Evolutionary conservation across 2,329 filamentous ascomycete genomes (phyloP).

Genomic region (Aspergillus sclerotialis): DNA sequence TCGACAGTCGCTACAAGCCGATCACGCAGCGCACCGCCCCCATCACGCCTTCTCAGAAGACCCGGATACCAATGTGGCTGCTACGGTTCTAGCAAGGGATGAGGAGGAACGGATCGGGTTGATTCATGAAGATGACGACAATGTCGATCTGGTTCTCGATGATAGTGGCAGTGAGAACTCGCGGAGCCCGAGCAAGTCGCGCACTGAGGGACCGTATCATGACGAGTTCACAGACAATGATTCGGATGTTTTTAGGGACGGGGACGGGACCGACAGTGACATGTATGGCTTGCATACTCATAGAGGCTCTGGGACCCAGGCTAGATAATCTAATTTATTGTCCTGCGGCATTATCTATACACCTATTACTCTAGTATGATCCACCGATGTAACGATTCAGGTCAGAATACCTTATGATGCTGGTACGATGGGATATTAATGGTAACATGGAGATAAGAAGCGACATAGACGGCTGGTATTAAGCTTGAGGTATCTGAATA

Average conservation of each 20-base stretch:
- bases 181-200: constrained; percentile 14
- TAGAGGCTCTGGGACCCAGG: constrained; percentile 3
- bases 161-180: constrained; percentile 30
- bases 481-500: too few species aligned
- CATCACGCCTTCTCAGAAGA: constrained; percentile 32
- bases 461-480: too few species aligned
- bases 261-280: constrained; percentile 33
- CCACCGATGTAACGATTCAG: too few species aligned
- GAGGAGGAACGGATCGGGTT: constrained; percentile 40
- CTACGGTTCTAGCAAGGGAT: constrained; percentile 33
- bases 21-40: constrained; percentile 28
- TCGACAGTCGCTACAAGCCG: constrained; percentile 26
- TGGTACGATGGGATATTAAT: too few species aligned
- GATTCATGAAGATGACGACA: constrained; percentile 32
- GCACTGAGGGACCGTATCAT: constrained; percentile 39
- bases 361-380: too few species aligned
- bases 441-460: too few species aligned
- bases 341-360: neutral
- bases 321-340: neutral
- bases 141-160: constrained; percentile 37
- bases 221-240: constrained; percentile 50
- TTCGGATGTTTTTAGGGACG: constrained; percentile 40
- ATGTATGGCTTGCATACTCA: constrained; percentile 36
- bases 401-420: too few species aligned
- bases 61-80: constrained; percentile 33